phyloP scores from a whole-genome alignment of 495 filamentous ascomycete genomes.

The Thermothielavioides terrestris region DNA sequence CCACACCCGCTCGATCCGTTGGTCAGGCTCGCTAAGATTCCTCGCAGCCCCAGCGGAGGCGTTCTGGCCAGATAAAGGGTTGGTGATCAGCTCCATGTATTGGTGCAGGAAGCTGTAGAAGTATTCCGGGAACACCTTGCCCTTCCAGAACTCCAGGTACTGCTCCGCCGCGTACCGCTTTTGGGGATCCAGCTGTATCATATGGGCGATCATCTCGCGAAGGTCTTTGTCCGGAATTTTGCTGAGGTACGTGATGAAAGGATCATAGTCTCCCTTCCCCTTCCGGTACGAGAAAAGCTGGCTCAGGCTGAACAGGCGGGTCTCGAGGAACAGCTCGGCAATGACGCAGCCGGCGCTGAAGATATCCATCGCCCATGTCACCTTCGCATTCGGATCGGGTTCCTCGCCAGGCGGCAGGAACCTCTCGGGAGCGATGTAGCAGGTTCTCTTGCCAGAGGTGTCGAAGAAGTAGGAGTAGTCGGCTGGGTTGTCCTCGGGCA shows the following conservation, averaged over 20 bases:
- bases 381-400: constrained; percentile 47
- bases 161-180: constrained; percentile 89
- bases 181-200: constrained; percentile 90
- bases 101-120: constrained; percentile 97
- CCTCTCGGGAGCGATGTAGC: constrained; percentile 90
- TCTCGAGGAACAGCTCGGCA: constrained; percentile 92
- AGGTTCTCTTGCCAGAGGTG: constrained; percentile 83
- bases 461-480: constrained; percentile 98
- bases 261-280: constrained; percentile 85
- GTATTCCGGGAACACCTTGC: constrained; percentile 87
- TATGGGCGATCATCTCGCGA: constrained; percentile 78
- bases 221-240: constrained; percentile 85
- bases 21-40: constrained; percentile 75
- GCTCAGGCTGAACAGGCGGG: constrained; percentile 83
- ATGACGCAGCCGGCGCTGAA: constrained; percentile 98
- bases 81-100: constrained; percentile 93
- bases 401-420: constrained; percentile 67
- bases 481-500: constrained; percentile 94
- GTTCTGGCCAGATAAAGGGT: constrained; percentile 71
- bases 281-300: constrained; percentile 91
- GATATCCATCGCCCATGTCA: constrained; percentile 93
- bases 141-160: constrained; percentile 85
- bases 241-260: constrained; percentile 63
- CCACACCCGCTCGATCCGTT: constrained; percentile 86
- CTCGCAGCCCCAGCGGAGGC: constrained; percentile 51